Conservation (phyloP, 768 basidiomycete genomes). For the Kwoniella sp. region DNA sequence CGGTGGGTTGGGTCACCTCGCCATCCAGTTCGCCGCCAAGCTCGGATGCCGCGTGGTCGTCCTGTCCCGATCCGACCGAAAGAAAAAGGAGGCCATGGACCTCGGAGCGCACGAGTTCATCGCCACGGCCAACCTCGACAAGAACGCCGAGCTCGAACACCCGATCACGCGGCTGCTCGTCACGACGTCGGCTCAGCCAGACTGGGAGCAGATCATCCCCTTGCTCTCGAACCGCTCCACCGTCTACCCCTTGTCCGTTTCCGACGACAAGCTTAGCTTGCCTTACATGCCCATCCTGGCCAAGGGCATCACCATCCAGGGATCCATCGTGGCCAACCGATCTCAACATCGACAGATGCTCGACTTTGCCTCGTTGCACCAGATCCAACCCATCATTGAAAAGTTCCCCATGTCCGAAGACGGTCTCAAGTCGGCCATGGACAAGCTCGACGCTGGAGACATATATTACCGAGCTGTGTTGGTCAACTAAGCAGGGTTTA, state of each 20-base stretch:
- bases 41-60: conserved; percentile 59
- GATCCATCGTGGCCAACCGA: neutral
- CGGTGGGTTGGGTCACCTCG: conserved; percentile 30
- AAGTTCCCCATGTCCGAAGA: conserved; percentile 12
- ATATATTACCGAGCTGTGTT: conserved; percentile 12
- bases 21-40: conserved; percentile 53
- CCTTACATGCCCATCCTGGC: conserved; percentile 4
- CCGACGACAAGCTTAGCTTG: neutral
- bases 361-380: conserved; percentile 10
- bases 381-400: conserved; percentile 9
- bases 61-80: conserved; percentile 57
- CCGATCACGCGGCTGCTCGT: conserved; percentile 15
- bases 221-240: neutral
- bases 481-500: no score
- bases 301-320: conserved; percentile 10
- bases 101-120: conserved; percentile 60
- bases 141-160: conserved; percentile 7
- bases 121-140: conserved; percentile 48
- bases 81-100: conserved; percentile 58
- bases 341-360: conserved; percentile 5
- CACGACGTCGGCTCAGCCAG: no score
- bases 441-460: conserved; percentile 2
- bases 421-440: conserved; percentile 4
- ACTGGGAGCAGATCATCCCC: conserved; percentile 10
- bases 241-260: conserved; percentile 8